These are phyloP conservation scores for Yamagishiella unicocca DNA, from an alignment of 139 green algal species.

Conservation along the genomic window DNA sequence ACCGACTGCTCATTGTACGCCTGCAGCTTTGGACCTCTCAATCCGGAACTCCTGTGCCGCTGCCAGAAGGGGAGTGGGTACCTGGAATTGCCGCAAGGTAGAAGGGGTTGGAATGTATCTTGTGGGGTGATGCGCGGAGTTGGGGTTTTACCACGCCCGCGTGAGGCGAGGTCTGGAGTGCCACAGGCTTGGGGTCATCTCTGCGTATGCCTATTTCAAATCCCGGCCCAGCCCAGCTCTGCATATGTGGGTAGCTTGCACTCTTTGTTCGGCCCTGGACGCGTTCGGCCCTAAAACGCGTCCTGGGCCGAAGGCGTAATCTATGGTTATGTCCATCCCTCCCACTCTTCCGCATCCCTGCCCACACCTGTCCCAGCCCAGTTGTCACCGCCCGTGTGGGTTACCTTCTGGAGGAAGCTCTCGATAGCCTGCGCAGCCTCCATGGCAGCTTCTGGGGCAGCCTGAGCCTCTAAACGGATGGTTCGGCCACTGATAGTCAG, in stretches of 20 bases:
- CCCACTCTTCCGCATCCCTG: too few species aligned
- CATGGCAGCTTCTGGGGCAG: neutral
- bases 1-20: too few species aligned
- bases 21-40: conserved; percentile 3
- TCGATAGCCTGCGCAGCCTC: conserved; percentile 35
- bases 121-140: too few species aligned
- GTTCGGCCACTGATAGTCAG: conserved; percentile 64
- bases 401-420: conserved; percentile 10
- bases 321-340: too few species aligned
- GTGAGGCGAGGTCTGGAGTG: too few species aligned
- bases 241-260: neutral
- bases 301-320: too few species aligned
- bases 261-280: too few species aligned
- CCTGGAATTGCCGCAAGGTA: neutral
- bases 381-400: too few species aligned
- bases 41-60: conserved; percentile 22
- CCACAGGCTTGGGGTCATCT: too few species aligned
- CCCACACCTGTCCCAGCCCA: too few species aligned
- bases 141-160: neutral
- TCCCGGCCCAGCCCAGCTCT: neutral
- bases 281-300: too few species aligned
- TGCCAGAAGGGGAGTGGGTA: conserved; percentile 3
- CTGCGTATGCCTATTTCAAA: too few species aligned
- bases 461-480: conserved; percentile 56
- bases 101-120: neutral